A percentile compares a stretch with the other conserved stretches of the same genome.
phyloP scores from a whole-genome alignment of 116 monocot species.

The Posidonia oceanica region DNA sequence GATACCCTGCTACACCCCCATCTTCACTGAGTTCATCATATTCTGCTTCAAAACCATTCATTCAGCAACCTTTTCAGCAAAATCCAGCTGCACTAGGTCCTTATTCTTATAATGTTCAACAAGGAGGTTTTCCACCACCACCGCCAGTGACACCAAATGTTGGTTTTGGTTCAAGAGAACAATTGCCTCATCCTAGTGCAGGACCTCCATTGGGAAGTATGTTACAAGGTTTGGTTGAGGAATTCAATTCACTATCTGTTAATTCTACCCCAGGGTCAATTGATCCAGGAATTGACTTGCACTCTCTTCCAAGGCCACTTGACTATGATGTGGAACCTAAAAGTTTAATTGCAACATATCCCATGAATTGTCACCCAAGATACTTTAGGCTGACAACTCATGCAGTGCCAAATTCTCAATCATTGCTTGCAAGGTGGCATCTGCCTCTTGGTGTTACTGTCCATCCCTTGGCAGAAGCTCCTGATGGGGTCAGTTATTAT shows the following conservation, averaged over 20 bases:
- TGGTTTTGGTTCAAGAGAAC: conserved; percentile 40
- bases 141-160: conserved; percentile 28
- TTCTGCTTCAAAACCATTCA: conserved; percentile 15
- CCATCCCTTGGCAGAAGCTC: conserved; percentile 85
- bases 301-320: conserved; percentile 71
- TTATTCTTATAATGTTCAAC: conserved; percentile 28
- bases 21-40: conserved; percentile 29
- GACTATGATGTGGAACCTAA: conserved; percentile 46
- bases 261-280: conserved; percentile 77
- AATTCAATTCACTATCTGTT: conserved; percentile 80
- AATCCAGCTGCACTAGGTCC: conserved; percentile 14
- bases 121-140: conserved; percentile 24
- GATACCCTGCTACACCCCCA: conserved; percentile 16
- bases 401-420: conserved; percentile 89
- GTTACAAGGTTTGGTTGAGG: conserved; percentile 74
- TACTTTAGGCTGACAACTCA: conserved; percentile 86
- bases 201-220: conserved; percentile 47
- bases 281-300: conserved; percentile 63
- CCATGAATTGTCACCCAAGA: conserved; percentile 82
- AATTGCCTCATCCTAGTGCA: conserved; percentile 32
- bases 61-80: conserved; percentile 11
- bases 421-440: conserved; percentile 89
- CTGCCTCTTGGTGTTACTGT: conserved; percentile 90
- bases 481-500: conserved; percentile 55
- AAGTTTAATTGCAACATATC: conserved; percentile 44